Percentiles rank a stretch among this genome's conserved stretches.
Conservation (phyloP, 495 filamentous ascomycete genomes). For the Penicillium taxi region DNA sequence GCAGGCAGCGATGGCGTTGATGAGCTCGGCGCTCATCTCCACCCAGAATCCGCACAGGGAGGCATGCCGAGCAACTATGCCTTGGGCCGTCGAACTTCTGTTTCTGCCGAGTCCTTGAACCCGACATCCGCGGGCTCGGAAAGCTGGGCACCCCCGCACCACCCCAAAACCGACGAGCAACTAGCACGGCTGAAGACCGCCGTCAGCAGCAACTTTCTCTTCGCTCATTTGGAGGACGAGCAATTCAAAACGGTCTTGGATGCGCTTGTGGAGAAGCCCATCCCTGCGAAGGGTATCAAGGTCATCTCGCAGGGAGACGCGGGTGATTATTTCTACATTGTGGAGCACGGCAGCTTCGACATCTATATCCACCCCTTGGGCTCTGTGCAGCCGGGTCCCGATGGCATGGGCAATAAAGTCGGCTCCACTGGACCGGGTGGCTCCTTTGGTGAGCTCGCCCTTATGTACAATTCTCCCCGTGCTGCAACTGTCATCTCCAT, state of each 20-base stretch:
- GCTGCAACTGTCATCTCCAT: conserved; percentile 91
- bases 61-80: conserved; percentile 91
- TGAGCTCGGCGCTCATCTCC: conserved; percentile 25
- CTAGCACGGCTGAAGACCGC: conserved; percentile 67
- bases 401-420: conserved; percentile 83
- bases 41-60: conserved; percentile 35
- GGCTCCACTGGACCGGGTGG: conserved; percentile 75
- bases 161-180: conserved; percentile 77
- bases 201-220: conserved; percentile 86
- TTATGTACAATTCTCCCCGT: conserved; percentile 98
- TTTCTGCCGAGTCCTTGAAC: conserved; percentile 93
- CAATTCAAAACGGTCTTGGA: conserved; percentile 79
- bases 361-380: conserved; percentile 83
- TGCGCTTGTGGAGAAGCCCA: conserved; percentile 87
- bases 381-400: conserved; percentile 66
- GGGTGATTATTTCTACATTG: conserved; percentile 96
- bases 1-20: conserved; percentile 18
- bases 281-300: conserved; percentile 91
- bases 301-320: conserved; percentile 94
- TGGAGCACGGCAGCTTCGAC: conserved; percentile 85
- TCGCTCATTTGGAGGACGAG: conserved; percentile 90
- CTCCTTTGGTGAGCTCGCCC: conserved; percentile 92
- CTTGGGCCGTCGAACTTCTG: conserved; percentile 85
- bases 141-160: conserved; percentile 82
- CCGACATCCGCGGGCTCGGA: conserved; percentile 73